Evolutionary conservation across 2,329 filamentous ascomycete species (phyloP), one percentile per base, ranked within the genome.

Genomic region (Periconia macrospinosa): DNA sequence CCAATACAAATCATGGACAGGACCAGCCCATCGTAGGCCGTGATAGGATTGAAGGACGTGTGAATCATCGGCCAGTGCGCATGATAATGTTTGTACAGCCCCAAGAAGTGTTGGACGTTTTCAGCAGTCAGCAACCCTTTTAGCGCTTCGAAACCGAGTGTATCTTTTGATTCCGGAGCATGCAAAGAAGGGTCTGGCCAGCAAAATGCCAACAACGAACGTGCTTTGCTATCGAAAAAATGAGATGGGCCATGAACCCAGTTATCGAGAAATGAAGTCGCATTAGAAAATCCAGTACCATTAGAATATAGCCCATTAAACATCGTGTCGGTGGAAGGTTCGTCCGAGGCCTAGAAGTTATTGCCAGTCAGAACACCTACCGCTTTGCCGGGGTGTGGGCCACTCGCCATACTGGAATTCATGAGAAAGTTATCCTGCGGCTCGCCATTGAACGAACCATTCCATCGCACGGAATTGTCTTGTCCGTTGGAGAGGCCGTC

Each of bases 11-110:
- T 85, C 79, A 92, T 88, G 56, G 82, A 81, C 55, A 89, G 80
- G 47, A 90, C 76, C 56, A 91, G 79, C 59, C 86, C 86, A 55
- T 86, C 84, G 68, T 87, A 86, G 45, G 85, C 83, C 57, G 86
- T 81, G 56, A 82, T 78, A 49, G 89, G 82, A 66, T 85, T 82
- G 73, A 91, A 90, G 9, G 87, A 89, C 35, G 87, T 81, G 67
- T 92, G 88, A 49, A 91, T 80, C 60, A 89, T 81, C 18, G 88
- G 85, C 76, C 89, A 90, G 71, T 92, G 88, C 56, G 84, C 81
- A 70, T 90, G 86, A 71, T 87, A 91, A 71, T 89, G 86, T 55
- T 82, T 85, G 77, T 89, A 91, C 65, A 86, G 81, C 63, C 86
- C 82, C 70, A 90, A 80, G 69, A 90, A 90, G 67, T 86, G 82